Conservation (phyloP, 2,329 filamentous ascomycete genomes). For the Neoarthrinium moseri region DNA sequence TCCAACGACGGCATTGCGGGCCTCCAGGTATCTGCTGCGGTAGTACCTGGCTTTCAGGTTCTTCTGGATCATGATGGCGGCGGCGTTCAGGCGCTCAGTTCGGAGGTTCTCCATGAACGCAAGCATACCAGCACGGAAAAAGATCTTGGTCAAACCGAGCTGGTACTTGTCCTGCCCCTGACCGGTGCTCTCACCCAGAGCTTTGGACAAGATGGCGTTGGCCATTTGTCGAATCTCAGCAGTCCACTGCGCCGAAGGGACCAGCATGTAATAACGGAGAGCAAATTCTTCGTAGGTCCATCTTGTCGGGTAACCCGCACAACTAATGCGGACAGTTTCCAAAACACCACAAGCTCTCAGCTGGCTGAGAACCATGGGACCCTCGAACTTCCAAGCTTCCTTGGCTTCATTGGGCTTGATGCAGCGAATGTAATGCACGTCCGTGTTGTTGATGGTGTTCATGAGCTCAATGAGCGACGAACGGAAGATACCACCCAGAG, state of each 20-base stretch:
- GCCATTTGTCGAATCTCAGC: constrained; percentile 93
- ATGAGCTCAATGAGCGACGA: constrained; percentile 97
- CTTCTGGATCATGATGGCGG: constrained; percentile 98
- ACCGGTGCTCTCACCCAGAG: constrained; percentile 73
- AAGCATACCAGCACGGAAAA: constrained; percentile 98
- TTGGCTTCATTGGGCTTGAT: constrained; percentile 99
- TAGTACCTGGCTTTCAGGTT: constrained; percentile 96
- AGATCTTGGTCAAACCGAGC: constrained; percentile 96
- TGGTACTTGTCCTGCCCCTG: constrained; percentile 91
- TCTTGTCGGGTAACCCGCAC: constrained; percentile 92
- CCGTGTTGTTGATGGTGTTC: constrained; percentile 95
- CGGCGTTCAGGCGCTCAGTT: constrained; percentile 86
- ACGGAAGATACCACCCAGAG: constrained; percentile 97
- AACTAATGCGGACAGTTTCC: constrained; percentile 96
- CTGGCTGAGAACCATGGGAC: constrained; percentile 97
- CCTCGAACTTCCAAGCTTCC: constrained; percentile 96
- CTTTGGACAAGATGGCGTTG: constrained; percentile 85
- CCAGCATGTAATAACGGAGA: constrained; percentile 95
- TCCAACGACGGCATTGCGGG: constrained; percentile 74
- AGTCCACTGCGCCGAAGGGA: constrained; percentile 86
- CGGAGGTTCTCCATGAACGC: constrained; percentile 94
- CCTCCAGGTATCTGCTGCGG: constrained; percentile 84
- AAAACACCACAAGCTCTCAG: constrained; percentile 97
- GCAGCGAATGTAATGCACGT: constrained; percentile 98
- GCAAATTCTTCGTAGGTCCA: constrained; percentile 99